Percentiles rank a stretch among this genome's conserved stretches.
phyloP scores from a whole-genome alignment of 345 rosid genomes.

The Rhizophora apiculata region DNA sequence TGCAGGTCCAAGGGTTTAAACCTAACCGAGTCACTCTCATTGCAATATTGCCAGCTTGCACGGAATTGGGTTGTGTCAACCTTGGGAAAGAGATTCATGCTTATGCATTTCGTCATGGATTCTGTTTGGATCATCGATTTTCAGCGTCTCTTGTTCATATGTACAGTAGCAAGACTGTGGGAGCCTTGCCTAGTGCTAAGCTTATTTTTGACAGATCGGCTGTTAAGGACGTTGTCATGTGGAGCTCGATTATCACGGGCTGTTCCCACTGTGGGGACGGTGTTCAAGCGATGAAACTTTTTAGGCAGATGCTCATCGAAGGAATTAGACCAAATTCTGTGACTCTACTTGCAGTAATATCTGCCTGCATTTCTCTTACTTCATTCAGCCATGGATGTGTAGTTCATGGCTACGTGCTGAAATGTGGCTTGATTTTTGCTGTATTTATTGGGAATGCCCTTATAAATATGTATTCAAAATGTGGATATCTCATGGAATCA shows the following conservation, averaged over 20 bases:
- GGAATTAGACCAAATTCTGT: slow-evolving; percentile 45
- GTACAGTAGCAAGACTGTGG: slow-evolving; percentile 32
- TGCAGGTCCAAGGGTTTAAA: slow-evolving; percentile 42
- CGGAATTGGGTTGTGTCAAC: slow-evolving; percentile 24
- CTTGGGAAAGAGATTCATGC: slow-evolving; percentile 52
- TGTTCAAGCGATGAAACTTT: slow-evolving; percentile 39
- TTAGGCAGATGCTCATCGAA: slow-evolving; percentile 40
- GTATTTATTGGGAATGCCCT: slow-evolving; percentile 44
- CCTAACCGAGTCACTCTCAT: slow-evolving; percentile 36
- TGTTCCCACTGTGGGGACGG: slow-evolving; percentile 36
- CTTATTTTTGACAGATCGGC: slow-evolving; percentile 35
- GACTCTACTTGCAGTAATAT: slow-evolving; percentile 48
- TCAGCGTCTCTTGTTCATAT: slow-evolving; percentile 40
- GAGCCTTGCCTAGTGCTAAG: slow-evolving; percentile 26
- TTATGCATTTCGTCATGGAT: slow-evolving; percentile 39
- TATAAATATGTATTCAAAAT: slow-evolving; percentile 55
- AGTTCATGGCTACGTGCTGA: slow-evolving; percentile 43
- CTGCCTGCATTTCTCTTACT: slow-evolving; percentile 38
- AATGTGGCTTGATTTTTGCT: slow-evolving; percentile 36
- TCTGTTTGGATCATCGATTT: slow-evolving; percentile 33
- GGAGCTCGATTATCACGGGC: slow-evolving; percentile 49
- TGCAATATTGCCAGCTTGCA: slow-evolving; percentile 39
- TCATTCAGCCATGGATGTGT: slow-evolving; percentile 30
- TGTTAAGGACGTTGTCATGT: slow-evolving; percentile 51
- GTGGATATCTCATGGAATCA: slow-evolving; percentile 44